phyloP scores from a whole-genome alignment of 495 filamentous ascomycete species.

The Neurospora sp. region DNA sequence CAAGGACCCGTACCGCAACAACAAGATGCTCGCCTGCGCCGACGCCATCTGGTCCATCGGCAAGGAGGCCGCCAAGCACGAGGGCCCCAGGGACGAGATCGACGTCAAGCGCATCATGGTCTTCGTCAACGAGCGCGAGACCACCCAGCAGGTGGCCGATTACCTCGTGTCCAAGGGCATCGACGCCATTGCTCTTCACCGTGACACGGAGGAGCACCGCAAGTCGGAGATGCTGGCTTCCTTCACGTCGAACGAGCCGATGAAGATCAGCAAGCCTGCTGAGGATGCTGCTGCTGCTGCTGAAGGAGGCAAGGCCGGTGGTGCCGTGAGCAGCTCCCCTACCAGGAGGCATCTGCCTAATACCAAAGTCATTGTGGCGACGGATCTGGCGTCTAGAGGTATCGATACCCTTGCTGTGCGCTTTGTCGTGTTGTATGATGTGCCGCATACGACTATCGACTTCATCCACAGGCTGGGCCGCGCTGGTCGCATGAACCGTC shows the following conservation, averaged over 20 bases:
- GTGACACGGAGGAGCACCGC: slow-evolving; percentile 65
- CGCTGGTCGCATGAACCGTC: slow-evolving; percentile 83
- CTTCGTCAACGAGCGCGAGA: slow-evolving; percentile 95
- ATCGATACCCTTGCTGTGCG: slow-evolving; percentile 91
- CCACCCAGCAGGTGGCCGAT: slow-evolving; percentile 65
- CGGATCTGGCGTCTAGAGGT: slow-evolving; percentile 82
- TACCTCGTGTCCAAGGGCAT: slow-evolving; percentile 80
- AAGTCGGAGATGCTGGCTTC: slow-evolving; percentile 62
- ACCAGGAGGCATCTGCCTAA: slow-evolving; percentile 37
- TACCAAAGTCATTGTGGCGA: slow-evolving; percentile 85
- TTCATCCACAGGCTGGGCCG: slow-evolving; percentile 92
- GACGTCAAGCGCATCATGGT: slow-evolving; percentile 82
- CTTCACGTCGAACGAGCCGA: slow-evolving; percentile 55
- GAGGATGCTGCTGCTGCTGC: slow-evolving; percentile 6
- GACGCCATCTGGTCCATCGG: slow-evolving; percentile 91
- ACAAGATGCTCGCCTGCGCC: slow-evolving; percentile 83
- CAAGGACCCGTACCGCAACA: slow-evolving; percentile 80
- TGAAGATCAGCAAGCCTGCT: slow-evolving; percentile 20
- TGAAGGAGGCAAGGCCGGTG: slow-evolving; percentile 13
- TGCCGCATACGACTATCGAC: slow-evolving; percentile 91
- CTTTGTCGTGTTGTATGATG: slow-evolving; percentile 87
- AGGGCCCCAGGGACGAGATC: slow-evolving; percentile 27
- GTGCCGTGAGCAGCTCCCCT: not conserved
- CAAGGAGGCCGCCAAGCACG: slow-evolving; percentile 54
- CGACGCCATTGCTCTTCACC: slow-evolving; percentile 69